These are phyloP conservation scores for Oryza rufipogon DNA, from an alignment of 176 grass and related monocot genomes.

Conservation along the genomic window DNA sequence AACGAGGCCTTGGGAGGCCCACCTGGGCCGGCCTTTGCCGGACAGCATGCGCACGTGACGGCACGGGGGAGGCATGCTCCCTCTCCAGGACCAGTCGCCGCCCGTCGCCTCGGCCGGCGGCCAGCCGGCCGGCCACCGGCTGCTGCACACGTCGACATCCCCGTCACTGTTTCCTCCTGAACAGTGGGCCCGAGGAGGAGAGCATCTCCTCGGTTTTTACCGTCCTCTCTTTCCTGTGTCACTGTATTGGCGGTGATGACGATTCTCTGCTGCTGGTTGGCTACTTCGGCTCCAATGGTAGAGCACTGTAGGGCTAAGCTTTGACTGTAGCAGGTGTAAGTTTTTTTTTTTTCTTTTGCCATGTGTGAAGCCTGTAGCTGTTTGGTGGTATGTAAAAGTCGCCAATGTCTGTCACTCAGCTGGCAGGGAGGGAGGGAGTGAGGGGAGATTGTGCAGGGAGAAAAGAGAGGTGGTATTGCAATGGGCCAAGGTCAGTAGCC, in stretches of 20 bases:
- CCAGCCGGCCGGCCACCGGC: background rate
- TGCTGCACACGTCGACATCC: background rate
- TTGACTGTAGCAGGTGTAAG: background rate
- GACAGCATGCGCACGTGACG: slow-evolving; percentile 46
- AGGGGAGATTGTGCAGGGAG: background rate
- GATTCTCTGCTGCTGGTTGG: background rate
- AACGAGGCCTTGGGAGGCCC: background rate
- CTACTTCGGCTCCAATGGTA: background rate
- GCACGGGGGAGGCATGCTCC: slow-evolving; percentile 44
- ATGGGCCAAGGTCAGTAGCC: background rate
- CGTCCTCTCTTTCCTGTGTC: background rate
- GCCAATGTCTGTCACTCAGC: background rate
- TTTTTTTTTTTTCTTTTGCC: background rate
- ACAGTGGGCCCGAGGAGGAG: background rate
- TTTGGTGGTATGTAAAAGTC: slow-evolving; percentile 38
- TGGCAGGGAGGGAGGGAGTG: background rate
- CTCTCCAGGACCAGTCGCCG: background rate
- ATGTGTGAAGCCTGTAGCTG: background rate
- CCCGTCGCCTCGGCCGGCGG: background rate
- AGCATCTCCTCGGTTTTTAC: background rate
- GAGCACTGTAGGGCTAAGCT: background rate
- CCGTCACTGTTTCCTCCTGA: background rate
- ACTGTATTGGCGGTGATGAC: slow-evolving; percentile 24
- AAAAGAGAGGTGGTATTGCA: background rate
- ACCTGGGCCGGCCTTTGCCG: slow-evolving; percentile 28